phyloP scores from a whole-genome alignment of 495 filamentous ascomycete species.

The Recurvomyces mirabilis region DNA sequence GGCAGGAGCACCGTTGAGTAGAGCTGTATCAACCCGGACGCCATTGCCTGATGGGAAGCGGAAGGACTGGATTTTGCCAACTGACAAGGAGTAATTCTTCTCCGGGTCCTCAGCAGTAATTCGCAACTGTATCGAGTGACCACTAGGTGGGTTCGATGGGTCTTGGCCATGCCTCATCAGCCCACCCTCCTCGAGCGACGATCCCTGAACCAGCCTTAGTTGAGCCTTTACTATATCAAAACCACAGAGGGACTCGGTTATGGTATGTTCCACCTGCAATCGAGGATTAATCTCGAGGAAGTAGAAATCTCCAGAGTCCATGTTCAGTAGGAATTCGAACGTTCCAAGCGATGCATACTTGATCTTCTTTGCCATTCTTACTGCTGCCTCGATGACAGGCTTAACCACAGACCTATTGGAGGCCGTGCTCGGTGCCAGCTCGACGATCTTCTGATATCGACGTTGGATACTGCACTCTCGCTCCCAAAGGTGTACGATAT shows the following conservation, averaged over 20 bases:
- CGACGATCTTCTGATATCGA: constrained; percentile 33
- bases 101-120: constrained; percentile 46
- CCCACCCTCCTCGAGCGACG: constrained; percentile 33
- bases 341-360: constrained; percentile 31
- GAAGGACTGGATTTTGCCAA: constrained; percentile 46
- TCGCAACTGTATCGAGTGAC: constrained; percentile 45
- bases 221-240: constrained; percentile 38
- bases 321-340: constrained; percentile 33
- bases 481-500: constrained; percentile 32
- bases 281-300: constrained; percentile 34
- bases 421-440: constrained; percentile 37
- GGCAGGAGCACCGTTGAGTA: constrained; percentile 32
- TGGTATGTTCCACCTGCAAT: constrained; percentile 42
- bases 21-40: constrained; percentile 45
- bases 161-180: constrained; percentile 26
- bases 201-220: constrained; percentile 44
- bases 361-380: constrained; percentile 31
- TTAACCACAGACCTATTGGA: constrained; percentile 31
- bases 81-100: constrained; percentile 44
- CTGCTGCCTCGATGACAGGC: constrained; percentile 27
- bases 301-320: constrained; percentile 25
- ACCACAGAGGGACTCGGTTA: constrained; percentile 36
- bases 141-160: constrained; percentile 25
- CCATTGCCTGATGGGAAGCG: constrained; percentile 44
- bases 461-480: constrained; percentile 33